Evolutionary conservation across 1,284 basidiomycete species (phyloP), one percentile per base, ranked within the genome.

Genomic region (Cutaneotrichosporon cyanovorans): DNA sequence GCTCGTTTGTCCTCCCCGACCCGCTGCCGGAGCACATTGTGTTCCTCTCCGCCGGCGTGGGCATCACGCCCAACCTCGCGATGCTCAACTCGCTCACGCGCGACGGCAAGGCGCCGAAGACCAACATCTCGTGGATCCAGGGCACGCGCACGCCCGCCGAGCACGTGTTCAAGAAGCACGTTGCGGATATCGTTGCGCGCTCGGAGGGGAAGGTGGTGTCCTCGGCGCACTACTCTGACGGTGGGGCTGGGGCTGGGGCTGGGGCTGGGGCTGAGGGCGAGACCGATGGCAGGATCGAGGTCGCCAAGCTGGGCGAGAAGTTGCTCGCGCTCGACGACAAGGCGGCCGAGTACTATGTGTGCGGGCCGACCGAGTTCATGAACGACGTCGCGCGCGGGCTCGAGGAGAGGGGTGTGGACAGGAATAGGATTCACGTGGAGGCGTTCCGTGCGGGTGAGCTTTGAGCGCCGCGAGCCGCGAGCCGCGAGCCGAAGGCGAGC

Each of bases 11-110:
- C 20, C 57, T 60, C 38, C 59, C 58, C 53, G 41, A 50, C 22
- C 44, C 46, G 9, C 21, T 45, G 16, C 42, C 50, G 25, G 49
- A 59, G 37, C 48, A 62, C 46, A 37, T 66, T n/a, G 60, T 68
- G 30, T 50, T 68, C 36, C 48, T 66, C 23, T 62, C 62, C 9
- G 65, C 57, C 8, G 65, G 65, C 11, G 61, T 65, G 28, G 65
- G 65, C 22, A 57, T 61, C 39, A 68, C 63, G 10, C 57, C 62
- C 25, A 50, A 62, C 40, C 49, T 65, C 34, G 55, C 63, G 21
- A 68, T 68, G 19, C 58, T 68, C 40, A 64, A 62, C 53, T 45
- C 59, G 10, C 19, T 54, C 28, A 21, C 37, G 15, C 25, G 25
- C 25, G 25, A 12, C 7, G 25, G 25, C 25, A 14, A 34, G 28